Base-by-base conservation (phyloP, 139 green algal species). In the Nannochloris sp. region DNA sequence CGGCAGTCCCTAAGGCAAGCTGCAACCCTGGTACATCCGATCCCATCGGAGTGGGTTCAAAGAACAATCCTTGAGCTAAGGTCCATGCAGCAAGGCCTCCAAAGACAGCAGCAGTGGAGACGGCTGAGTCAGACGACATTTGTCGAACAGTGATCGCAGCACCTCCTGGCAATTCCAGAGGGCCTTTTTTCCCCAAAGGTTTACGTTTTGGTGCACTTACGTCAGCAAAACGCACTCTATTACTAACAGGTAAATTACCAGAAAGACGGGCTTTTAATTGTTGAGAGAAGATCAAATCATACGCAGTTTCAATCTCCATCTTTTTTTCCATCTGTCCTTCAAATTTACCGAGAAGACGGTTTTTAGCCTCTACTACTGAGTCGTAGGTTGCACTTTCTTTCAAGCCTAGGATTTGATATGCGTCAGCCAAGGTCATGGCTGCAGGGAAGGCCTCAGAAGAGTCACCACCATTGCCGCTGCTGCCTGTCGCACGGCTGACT, bases 11-110 rank as follows among this genome's bases (percentile, higher is more conserved):
- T 13, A 93, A 65, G 4, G 87, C 83, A 39, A 95, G 72, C 73
- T 92, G 89, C 33, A 92, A 46, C 0, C 85, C 84, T 7, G 85
- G 84, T 4, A 89, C 83, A 33, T 91, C 86, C 64, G 67, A 73
- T 75, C 79, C 6, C 2, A 70, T 66, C 31, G 77, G 36, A 14
- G 67, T 71, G 0, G 74, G 67, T 1, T 76, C 67, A 53, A 90
- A 78, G 2, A 81, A 65, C 19, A 89, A 14, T 1, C 77, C 83
- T 15, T 76, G 39, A 0, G 33, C 36, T 19, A 77, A 48, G 7
- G 54, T 44, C 77, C 85, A 89, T 1, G 69, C 56, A 1, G 46
- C 81, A 8, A 89, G 61, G 1, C 31, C 71, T 7, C 51, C 63
- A 70, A 86, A 91, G 6, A 87, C 37, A 9, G 37, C 37, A 45